phyloP scores from a whole-genome alignment of 768 basidiomycete genomes.

The Crucibulum laeve region DNA sequence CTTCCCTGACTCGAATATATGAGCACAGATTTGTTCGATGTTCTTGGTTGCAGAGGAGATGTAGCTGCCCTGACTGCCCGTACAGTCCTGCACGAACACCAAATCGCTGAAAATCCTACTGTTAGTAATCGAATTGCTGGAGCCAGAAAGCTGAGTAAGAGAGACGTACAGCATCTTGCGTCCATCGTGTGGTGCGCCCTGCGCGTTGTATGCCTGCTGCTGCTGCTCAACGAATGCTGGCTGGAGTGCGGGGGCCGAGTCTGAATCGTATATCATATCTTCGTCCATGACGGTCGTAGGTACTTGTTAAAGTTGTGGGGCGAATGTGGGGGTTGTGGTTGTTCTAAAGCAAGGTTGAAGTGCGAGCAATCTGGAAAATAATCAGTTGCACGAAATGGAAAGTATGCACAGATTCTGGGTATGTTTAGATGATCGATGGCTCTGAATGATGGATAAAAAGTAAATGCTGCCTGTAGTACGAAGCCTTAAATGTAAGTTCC shows the following conservation, averaged over 20 bases:
- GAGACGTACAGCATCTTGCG: conserved; percentile 73
- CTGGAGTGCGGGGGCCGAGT: conserved; percentile 23
- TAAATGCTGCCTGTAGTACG: conserved; percentile 2
- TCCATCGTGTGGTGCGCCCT: conserved; percentile 22
- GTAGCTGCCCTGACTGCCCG: conserved; percentile 86
- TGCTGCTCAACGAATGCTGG: conserved; percentile 31
- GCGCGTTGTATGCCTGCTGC: conserved; percentile 26
- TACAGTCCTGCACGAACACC: conserved; percentile 94
- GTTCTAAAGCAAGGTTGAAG: neutral
- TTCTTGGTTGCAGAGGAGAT: conserved; percentile 95
- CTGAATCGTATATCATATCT: conserved; percentile 68
- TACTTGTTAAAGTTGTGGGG: conserved; percentile 8
- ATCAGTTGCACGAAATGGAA: neutral
- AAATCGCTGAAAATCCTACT: conserved; percentile 57
- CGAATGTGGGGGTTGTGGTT: neutral
- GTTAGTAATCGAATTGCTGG: neutral
- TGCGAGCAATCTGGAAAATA: neutral
- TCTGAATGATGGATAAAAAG: conserved; percentile 10
- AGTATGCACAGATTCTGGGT: too few species aligned
- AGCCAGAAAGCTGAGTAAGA: conserved; percentile 9
- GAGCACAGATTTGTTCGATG: conserved; percentile 91
- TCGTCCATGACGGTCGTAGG: conserved; percentile 58
- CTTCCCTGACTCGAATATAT: conserved; percentile 92
- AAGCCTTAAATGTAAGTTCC: conserved; percentile 15
- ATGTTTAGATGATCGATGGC: conserved; percentile 18